Base-by-base conservation (phyloP, 495 filamentous ascomycete genomes). In the Articulospora tetracladia region DNA sequence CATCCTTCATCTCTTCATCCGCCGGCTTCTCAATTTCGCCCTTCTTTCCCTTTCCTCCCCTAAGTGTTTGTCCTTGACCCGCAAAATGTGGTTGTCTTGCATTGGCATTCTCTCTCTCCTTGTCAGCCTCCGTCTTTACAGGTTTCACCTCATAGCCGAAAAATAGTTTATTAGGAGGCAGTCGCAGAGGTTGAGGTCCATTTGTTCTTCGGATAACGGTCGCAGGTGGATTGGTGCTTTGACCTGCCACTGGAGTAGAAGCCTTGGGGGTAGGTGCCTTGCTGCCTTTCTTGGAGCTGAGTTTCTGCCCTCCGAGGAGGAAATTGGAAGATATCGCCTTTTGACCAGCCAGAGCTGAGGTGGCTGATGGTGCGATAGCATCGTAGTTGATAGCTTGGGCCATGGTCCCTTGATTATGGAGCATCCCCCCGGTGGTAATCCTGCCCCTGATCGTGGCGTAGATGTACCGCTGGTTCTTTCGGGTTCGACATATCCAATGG, bases 301-400 rank as follows among this genome's bases (percentile, higher is more conserved):
- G 72, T 57, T 86, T 88, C 55, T 96, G 89, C 2, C 83, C 83
- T 11, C 94, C 94, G 1, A 79, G 77, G 1, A 87, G 67, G 68
- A 98, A 98, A 68, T 95, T 89, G 0, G 91, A 94, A 1, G 86
- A 88, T 13, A 79, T 79, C 2, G 86, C 86, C 65, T 79, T 79
- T 15, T 80, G 83, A 25, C 87, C 84, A 8, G 80, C 71, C 0
- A 81, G 79, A 15, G 83, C 83, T 12, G 83, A 77, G 7, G 79
- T 84, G 1, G 90, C 79, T 15, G 85, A 85, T 0, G 94, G 94
- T 0, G 91, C 89, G 64, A 98, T 97, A n/a, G 93, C 83, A 44
- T 90, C 83, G 70, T 98, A 98, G 76, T 97, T 97, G 76, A 98
- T 97, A 17, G 91, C 82, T 68, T 96, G 91, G 1, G 95, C 93